These are phyloP conservation scores for Diaporthe destruens DNA, from an alignment of 2,329 filamentous ascomycete genomes.

Conservation along the genomic window DNA sequence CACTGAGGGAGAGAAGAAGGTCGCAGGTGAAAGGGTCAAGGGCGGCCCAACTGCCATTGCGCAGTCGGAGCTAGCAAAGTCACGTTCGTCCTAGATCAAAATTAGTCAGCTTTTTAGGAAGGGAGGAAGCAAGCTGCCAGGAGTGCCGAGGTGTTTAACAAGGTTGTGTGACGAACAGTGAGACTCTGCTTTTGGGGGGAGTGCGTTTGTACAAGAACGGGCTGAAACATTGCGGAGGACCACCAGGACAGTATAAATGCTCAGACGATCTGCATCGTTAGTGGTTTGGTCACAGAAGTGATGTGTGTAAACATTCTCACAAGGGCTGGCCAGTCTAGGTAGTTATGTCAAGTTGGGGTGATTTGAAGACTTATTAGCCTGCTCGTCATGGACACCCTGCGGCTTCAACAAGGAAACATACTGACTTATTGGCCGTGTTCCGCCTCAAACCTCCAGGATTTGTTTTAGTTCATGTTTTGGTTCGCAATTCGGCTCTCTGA, in stretches of 20 bases:
- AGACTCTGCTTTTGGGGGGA: background rate
- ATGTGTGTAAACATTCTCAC: background rate
- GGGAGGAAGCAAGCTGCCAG: background rate
- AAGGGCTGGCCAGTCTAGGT: background rate
- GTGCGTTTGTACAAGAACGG: background rate
- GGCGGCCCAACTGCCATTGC: constrained; percentile 55
- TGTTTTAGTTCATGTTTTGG: background rate
- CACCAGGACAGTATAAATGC: background rate
- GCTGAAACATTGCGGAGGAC: background rate
- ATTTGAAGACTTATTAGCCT: background rate
- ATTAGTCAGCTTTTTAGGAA: background rate
- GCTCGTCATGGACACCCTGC: no score
- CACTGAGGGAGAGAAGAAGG: constrained; percentile 55
- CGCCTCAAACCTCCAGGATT: background rate
- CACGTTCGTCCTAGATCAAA: constrained; percentile 4
- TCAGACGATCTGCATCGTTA: background rate
- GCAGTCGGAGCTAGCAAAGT: constrained; percentile 50
- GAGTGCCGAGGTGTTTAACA: no score
- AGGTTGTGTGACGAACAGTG: background rate
- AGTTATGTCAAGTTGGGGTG: background rate
- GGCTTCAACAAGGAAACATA: no score
- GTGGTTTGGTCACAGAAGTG: background rate
- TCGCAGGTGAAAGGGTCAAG: constrained; percentile 52
- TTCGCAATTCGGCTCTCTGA: background rate
- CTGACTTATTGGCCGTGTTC: no score